A percentile compares a stretch with the other conserved stretches of the same genome.
Evolutionary conservation across 305 asterid genomes (phyloP).

Genomic region (Solanum hybrid): DNA sequence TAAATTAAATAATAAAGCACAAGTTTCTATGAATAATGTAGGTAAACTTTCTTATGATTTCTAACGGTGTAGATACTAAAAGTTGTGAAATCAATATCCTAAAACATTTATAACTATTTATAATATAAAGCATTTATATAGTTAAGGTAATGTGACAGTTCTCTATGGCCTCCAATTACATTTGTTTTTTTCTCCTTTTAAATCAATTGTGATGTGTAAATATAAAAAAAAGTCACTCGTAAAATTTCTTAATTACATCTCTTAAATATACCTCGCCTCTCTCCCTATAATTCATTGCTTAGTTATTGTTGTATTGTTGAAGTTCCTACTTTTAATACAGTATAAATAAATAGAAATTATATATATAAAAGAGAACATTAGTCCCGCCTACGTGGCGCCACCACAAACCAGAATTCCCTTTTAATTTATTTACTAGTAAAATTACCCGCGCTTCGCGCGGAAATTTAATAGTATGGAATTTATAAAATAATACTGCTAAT

Average conservation of each 20-base stretch:
- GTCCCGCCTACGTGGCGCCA: too few species aligned
- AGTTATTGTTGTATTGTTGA: background rate
- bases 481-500: too few species aligned
- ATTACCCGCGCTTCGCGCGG: too few species aligned
- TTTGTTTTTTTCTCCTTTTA: too few species aligned
- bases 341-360: too few species aligned
- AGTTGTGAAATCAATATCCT: background rate
- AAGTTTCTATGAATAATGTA: background rate
- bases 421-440: too few species aligned
- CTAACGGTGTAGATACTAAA: background rate
- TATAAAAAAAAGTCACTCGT: background rate
- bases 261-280: background rate
- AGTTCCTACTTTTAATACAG: background rate
- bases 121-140: too few species aligned
- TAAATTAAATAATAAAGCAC: background rate
- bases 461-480: too few species aligned
- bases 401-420: too few species aligned
- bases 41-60: background rate
- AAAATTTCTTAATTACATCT: background rate
- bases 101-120: background rate
- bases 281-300: background rate
- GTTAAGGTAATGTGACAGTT: background rate
- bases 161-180: background rate
- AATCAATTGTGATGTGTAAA: background rate
- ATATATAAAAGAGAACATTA: too few species aligned